phyloP scores from a whole-genome alignment of 1,284 basidiomycete genomes.

The Trichosporon asahii region DNA sequence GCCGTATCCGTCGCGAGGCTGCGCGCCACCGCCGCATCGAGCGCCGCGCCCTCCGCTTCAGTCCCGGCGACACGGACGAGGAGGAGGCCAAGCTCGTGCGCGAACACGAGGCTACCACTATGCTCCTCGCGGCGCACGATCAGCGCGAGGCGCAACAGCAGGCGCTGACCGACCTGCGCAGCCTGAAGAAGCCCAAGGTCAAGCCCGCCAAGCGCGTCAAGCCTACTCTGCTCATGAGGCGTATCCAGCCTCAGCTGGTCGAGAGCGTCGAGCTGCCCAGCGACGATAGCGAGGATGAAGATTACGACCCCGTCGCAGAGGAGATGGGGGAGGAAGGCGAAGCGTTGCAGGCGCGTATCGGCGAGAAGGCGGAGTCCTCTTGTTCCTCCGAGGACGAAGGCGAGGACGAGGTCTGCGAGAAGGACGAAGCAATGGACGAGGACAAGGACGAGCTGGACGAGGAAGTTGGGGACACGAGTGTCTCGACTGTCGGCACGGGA shows the following conservation, averaged over 20 bases:
- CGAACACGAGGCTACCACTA: not conserved
- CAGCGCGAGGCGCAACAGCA: not conserved
- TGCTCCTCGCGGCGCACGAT: not conserved
- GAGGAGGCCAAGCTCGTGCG: not conserved
- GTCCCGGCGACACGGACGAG: not conserved
- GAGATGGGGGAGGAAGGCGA: not conserved
- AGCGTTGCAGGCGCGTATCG: not conserved
- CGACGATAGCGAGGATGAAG: conserved; percentile 1
- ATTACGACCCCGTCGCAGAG: not conserved
- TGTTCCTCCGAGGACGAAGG: no score
- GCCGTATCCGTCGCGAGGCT: not conserved
- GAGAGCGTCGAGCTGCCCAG: not conserved
- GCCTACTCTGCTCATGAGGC: not conserved
- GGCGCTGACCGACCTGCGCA: not conserved
- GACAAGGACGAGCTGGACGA: not conserved
- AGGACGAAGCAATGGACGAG: not conserved
- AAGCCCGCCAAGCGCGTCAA: not conserved
- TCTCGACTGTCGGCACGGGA: not conserved
- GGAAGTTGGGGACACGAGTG: not conserved
- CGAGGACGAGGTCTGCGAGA: not conserved
- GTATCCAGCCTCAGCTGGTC: not conserved
- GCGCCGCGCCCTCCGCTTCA: not conserved
- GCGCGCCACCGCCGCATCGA: not conserved
- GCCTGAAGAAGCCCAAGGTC: not conserved
- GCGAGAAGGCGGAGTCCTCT: not conserved